Conservation (phyloP, 2,329 filamentous ascomycete genomes). For the Aureobasidium sp. region DNA sequence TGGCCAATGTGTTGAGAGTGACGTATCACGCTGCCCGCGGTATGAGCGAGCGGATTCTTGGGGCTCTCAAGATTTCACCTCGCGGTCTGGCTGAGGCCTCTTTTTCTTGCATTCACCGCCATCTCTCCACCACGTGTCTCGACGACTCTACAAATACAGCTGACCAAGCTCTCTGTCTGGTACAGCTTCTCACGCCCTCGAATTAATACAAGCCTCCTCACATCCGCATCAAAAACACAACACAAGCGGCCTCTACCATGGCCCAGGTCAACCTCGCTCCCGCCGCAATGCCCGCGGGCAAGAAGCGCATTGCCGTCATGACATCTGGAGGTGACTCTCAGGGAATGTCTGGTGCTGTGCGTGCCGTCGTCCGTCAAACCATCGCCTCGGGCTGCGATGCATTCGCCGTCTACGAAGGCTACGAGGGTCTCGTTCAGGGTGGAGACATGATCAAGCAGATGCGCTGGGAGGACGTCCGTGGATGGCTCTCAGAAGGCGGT, state of each 20-base stretch:
- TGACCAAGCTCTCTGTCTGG: conserved; percentile 1
- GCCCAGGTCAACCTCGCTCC: conserved; percentile 15
- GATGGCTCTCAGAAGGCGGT: conserved; percentile 87
- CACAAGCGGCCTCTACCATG: conserved; percentile 7
- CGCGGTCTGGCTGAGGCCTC: not conserved
- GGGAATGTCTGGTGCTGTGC: conserved; percentile 87
- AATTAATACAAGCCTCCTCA: not conserved
- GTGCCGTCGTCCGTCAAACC: conserved; percentile 84
- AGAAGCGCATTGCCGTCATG: conserved; percentile 75
- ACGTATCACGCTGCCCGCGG: not conserved
- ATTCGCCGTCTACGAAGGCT: conserved; percentile 69
- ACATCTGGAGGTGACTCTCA: conserved; percentile 91
- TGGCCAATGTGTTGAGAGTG: conserved; percentile 11
- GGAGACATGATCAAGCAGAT: conserved; percentile 81
- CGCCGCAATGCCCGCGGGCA: conserved; percentile 21
- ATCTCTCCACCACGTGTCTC: conserved; percentile 9
- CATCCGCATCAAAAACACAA: not conserved
- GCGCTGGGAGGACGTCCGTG: conserved; percentile 88
- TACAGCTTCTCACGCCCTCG: conserved; percentile 1
- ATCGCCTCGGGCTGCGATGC: conserved; percentile 59
- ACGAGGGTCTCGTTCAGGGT: conserved; percentile 87
- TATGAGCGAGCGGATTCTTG: not conserved
- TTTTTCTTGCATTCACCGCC: conserved; percentile 6
- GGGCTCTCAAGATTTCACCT: conserved; percentile 7
- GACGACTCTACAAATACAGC: not conserved